Base-by-base conservation (phyloP, 2,329 filamentous ascomycete species). In the Alternaria sp. region DNA sequence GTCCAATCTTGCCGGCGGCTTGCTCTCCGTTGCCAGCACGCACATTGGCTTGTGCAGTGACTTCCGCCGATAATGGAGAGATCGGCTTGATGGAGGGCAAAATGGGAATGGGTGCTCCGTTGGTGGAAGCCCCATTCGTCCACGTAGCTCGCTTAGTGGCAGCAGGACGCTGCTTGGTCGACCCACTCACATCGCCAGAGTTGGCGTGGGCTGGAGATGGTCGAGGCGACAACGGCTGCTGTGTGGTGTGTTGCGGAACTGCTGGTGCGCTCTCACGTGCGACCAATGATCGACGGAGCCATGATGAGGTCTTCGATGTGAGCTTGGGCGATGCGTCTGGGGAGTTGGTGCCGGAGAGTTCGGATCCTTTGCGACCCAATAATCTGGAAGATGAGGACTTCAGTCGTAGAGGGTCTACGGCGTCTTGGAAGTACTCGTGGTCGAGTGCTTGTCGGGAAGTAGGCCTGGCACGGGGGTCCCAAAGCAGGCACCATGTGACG, bases 401-500 rank as follows among this genome's bases (percentile, higher is more conserved):
- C n/a, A 95, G 94, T 59, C 94, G 86, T 58, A 97, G 83, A 14
- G 96, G 96, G 79, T 99, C 96, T 55, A 96, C 89, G 2, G 96
- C 96, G 82, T 98, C 96, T 33, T 87, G 81, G 74, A 99, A 99
- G 81, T 96, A 99, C 71, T 97, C 95, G 79, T 99, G 96, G 43
- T 92, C 92, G 69, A 99, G 83, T n/a, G 96, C 95, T 80, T 99
- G 94, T 0, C 91, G 90, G 2, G 95, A 97, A 5, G 94, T 98
- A 47, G 96, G 96, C 64, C 96, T 88, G 75, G 85, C 89, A 83
- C 94, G 96, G 11, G 96, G 96, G 80, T 99, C 96, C 96, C 96
- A 99, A 92, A 98, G 96, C 70, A 99, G 82, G 81, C 96, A 99
- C 94, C 94, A 97, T 15, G 96, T 99, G 63, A 99, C 96, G 76